Evolutionary conservation across 345 rosid genomes (phyloP).

Genomic region (Moricandia arvensis): DNA sequence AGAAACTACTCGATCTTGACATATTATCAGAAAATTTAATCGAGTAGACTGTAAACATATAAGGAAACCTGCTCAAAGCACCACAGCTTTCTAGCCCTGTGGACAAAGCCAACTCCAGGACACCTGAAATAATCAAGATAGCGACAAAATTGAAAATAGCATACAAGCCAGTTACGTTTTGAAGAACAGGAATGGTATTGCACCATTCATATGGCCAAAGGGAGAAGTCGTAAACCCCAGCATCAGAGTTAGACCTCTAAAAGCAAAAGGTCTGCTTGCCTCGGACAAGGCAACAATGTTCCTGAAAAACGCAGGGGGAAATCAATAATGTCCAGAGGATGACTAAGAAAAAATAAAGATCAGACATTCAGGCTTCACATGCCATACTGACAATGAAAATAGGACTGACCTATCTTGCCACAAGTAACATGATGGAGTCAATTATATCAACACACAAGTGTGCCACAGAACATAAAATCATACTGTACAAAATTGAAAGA

Average conservation of each 20-base stretch:
- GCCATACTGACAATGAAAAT: slow-evolving; percentile 2
- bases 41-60: slow-evolving; percentile 5
- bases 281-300: slow-evolving; percentile 45
- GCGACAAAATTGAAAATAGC: not conserved
- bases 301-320: not conserved
- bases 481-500: not conserved
- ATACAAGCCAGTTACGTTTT: slow-evolving; percentile 15
- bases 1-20: not conserved
- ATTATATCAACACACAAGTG: slow-evolving; percentile 5
- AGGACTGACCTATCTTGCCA: slow-evolving; percentile 18
- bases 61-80: slow-evolving; percentile 27
- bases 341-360: slow-evolving; percentile 16
- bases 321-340: slow-evolving; percentile 16
- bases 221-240: slow-evolving; percentile 39
- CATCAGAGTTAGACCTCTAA: slow-evolving; percentile 48
- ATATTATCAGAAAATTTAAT: slow-evolving; percentile 8
- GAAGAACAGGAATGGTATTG: slow-evolving; percentile 32
- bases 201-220: slow-evolving; percentile 31
- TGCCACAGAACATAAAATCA: slow-evolving; percentile 10
- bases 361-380: not conserved
- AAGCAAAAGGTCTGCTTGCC: slow-evolving; percentile 45
- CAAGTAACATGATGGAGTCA: slow-evolving; percentile 22
- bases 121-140: slow-evolving; percentile 35
- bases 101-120: slow-evolving; percentile 28
- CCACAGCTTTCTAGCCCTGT: slow-evolving; percentile 25